These are phyloP conservation scores for Boletus austroedulis DNA, from an alignment of 1,284 basidiomycete species.

Conservation along the genomic window DNA sequence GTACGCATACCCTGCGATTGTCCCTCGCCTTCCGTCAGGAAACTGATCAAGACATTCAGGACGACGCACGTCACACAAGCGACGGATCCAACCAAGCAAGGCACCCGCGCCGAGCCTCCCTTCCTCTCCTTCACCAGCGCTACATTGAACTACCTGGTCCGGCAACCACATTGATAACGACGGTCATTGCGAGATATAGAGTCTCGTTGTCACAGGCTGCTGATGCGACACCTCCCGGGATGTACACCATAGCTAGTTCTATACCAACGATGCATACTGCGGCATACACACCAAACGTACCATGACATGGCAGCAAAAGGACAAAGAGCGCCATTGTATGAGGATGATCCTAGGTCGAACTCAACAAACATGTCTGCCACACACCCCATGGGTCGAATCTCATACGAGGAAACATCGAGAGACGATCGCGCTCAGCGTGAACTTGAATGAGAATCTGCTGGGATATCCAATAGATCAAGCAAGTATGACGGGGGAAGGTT, in stretches of 20 bases:
- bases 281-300: conserved; percentile 32
- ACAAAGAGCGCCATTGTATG: conserved; percentile 36
- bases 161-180: too few species aligned
- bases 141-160: too few species aligned
- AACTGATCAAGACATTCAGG: conserved; percentile 42
- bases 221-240: too few species aligned
- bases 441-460: conserved; percentile 30
- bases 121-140: too few species aligned
- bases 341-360: conserved; percentile 28
- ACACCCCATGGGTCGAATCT: background rate
- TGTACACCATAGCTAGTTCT: too few species aligned
- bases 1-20: conserved; percentile 8
- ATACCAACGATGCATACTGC: too few species aligned
- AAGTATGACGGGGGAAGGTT: conserved; percentile 24
- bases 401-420: conserved; percentile 31
- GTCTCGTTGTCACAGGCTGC: too few species aligned
- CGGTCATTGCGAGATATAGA: too few species aligned
- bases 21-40: conserved; percentile 21
- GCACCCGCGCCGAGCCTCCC: conserved; percentile 38
- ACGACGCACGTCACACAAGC: conserved; percentile 43
- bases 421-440: conserved; percentile 17
- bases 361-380: conserved; percentile 35
- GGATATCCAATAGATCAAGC: conserved; percentile 25
- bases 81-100: conserved; percentile 43
- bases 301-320: conserved; percentile 41